phyloP scores from a whole-genome alignment of 2,329 filamentous ascomycete genomes.

The Neurospora sp. region DNA sequence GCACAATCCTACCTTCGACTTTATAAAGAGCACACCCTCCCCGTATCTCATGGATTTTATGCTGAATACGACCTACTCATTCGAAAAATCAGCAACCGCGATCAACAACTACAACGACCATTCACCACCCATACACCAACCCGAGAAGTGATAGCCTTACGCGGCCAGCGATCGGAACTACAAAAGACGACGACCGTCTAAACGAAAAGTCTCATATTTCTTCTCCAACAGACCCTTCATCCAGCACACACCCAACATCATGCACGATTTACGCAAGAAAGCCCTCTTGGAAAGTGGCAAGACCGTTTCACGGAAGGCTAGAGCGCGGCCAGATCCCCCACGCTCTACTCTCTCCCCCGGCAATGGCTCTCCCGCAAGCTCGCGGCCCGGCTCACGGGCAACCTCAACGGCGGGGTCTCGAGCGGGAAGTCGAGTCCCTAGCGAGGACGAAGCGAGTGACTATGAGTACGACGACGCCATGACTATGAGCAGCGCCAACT shows the following conservation, averaged over 20 bases:
- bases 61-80: slow-evolving; percentile 7
- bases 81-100: slow-evolving; percentile 1
- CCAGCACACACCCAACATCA: slow-evolving; percentile 21
- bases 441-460: slow-evolving; percentile 49
- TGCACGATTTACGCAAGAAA: slow-evolving; percentile 58
- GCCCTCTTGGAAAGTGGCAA: slow-evolving; percentile 61
- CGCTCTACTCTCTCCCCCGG: slow-evolving; percentile 49
- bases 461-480: slow-evolving; percentile 42
- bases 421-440: slow-evolving; percentile 50
- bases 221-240: not conserved
- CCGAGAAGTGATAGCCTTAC: not conserved
- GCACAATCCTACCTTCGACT: not conserved
- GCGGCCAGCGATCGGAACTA: not conserved
- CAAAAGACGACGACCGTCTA: not conserved
- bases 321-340: slow-evolving; percentile 40
- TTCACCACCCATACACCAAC: slow-evolving; percentile 11
- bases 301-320: slow-evolving; percentile 60
- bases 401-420: slow-evolving; percentile 37
- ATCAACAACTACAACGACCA: slow-evolving; percentile 5
- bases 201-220: not conserved
- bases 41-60: slow-evolving; percentile 19
- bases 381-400: slow-evolving; percentile 43
- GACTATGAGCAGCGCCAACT: slow-evolving; percentile 30
- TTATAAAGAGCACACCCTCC: not conserved
- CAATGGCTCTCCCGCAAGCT: slow-evolving; percentile 46